Evolutionary conservation across 176 grass and related monocot species (phyloP), one percentile per base, ranked within the genome.

Genomic region (Hyparrhenia diplandra): DNA sequence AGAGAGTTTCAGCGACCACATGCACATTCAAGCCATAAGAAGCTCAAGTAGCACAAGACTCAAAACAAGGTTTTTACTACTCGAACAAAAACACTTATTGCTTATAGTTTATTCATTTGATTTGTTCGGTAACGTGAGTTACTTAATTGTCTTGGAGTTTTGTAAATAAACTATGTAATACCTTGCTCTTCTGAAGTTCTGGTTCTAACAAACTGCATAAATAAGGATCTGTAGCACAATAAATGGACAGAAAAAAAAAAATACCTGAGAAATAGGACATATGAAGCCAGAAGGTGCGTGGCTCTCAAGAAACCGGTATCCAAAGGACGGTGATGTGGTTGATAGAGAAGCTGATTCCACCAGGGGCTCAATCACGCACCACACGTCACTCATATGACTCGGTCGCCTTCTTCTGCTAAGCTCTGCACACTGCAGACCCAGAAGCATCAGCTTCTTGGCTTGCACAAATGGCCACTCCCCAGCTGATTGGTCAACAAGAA

Each of bases 261-360:
- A 29, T 87, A 94, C 94, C 94, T 94, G 91, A 80, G 84, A 79
- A 64, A 97, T 94, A 46, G 89, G 94, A 81, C 94, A 92, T 11
- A 92, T 58, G 81, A 98, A 92, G 60, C 87, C 94, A 39, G 79
- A 89, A 23, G 89, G 92, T 29, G 74, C 43, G 18, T 23, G 21
- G 58, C 29, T 90, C 66, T 80, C 49, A 65, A 82, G 35, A 14
- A 71, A 13, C 31, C 13, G 23, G 17, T n/a, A n/a, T n/a, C n/a
- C n/a, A n/a, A 42, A 71, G 25, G 52, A 71, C 10, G 27, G 13
- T 51, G 73, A 31, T 52, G 30, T 35, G 51, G 47, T 18, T 18
- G 74, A 77, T 31, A 80, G 14, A 0, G 70, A 82, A 83, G 85
- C 84, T 55, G 79, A 75, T 61, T 87, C 81, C 24, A 83, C 78